phyloP scores from a whole-genome alignment of 2,329 filamentous ascomycete species.

The Epicoccum sorghinum region DNA sequence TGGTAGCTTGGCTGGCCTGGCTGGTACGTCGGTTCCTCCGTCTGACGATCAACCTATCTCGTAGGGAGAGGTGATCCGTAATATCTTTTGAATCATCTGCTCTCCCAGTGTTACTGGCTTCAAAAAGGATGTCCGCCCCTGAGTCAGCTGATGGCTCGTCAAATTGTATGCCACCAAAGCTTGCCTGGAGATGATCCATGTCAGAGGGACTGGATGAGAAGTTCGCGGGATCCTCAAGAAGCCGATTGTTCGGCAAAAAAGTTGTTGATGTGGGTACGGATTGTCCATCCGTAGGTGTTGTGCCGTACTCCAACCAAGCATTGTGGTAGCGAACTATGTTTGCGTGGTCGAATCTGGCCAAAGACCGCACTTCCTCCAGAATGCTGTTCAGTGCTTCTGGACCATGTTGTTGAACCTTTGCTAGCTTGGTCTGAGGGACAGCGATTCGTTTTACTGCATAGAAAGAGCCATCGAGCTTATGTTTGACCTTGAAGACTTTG shows the following conservation, averaged over 20 bases:
- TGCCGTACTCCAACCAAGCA: conserved; percentile 65
- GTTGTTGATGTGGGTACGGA: conserved; percentile 5
- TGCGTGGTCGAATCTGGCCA: conserved; percentile 67
- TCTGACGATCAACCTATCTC: conserved; percentile 42
- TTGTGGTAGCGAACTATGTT: conserved; percentile 72
- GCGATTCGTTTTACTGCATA: conserved; percentile 73
- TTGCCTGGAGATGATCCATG: conserved; percentile 18
- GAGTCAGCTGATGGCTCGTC: conserved; percentile 24
- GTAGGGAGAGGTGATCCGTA: conserved; percentile 14
- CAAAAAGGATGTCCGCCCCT: conserved; percentile 38
- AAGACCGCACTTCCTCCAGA: conserved; percentile 65
- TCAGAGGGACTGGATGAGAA: conserved; percentile 19
- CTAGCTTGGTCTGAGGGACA: conserved; percentile 59
- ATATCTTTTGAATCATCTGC: background rate
- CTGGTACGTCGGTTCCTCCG: conserved; percentile 35
- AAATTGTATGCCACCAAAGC: conserved; percentile 25
- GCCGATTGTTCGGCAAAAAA: conserved; percentile 25
- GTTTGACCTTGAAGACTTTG: conserved; percentile 65
- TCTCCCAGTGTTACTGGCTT: conserved; percentile 31
- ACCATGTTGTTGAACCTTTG: conserved; percentile 58
- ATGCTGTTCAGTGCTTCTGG: conserved; percentile 62
- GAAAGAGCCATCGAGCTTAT: conserved; percentile 65
- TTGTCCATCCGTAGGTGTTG: conserved; percentile 20
- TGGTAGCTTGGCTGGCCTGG: conserved; percentile 46
- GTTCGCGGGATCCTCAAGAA: conserved; percentile 31